A percentile compares a stretch with the other conserved stretches of the same genome.
Conservation (phyloP, 2,329 filamentous ascomycete genomes). For the Ustulina deusta region DNA sequence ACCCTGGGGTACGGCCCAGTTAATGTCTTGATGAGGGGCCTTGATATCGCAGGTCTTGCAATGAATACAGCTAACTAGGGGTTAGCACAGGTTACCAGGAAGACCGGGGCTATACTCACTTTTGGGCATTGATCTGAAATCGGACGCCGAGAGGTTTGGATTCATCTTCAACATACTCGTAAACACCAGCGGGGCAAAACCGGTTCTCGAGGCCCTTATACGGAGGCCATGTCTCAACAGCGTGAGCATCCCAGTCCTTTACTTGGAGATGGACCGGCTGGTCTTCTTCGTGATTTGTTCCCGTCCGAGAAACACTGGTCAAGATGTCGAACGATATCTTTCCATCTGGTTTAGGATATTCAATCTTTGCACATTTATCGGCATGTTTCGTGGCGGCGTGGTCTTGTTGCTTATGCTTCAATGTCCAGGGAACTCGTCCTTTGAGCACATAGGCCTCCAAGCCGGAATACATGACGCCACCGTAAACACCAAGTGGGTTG, state of each 20-base stretch:
- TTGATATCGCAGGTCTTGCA: conserved; percentile 99
- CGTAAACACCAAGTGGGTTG: conserved; percentile 85
- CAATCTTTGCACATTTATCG: conserved; percentile 85
- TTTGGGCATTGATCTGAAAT: conserved; percentile 98
- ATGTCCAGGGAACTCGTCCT: conserved; percentile 89
- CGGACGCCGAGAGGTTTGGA: conserved; percentile 87
- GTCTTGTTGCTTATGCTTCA: conserved; percentile 85
- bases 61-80: conserved; percentile 84
- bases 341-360: conserved; percentile 96
- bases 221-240: conserved; percentile 81
- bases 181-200: conserved; percentile 97
- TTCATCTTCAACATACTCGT: conserved; percentile 96
- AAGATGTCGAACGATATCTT: conserved; percentile 96
- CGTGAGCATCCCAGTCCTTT: conserved; percentile 93
- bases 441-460: conserved; percentile 90
- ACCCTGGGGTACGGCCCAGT: conserved; percentile 94
- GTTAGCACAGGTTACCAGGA: conserved; percentile 46
- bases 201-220: conserved; percentile 95
- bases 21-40: conserved; percentile 95
- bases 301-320: conserved; percentile 93
- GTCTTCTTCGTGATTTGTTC: conserved; percentile 98
- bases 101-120: conserved; percentile 71
- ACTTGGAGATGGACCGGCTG: conserved; percentile 97
- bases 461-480: conserved; percentile 91
- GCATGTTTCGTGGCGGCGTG: conserved; percentile 82